A percentile compares a stretch with the other conserved stretches of the same genome.
phyloP scores from a whole-genome alignment of 495 filamentous ascomycete genomes.

The Pseudomonodictys pantanalensis region DNA sequence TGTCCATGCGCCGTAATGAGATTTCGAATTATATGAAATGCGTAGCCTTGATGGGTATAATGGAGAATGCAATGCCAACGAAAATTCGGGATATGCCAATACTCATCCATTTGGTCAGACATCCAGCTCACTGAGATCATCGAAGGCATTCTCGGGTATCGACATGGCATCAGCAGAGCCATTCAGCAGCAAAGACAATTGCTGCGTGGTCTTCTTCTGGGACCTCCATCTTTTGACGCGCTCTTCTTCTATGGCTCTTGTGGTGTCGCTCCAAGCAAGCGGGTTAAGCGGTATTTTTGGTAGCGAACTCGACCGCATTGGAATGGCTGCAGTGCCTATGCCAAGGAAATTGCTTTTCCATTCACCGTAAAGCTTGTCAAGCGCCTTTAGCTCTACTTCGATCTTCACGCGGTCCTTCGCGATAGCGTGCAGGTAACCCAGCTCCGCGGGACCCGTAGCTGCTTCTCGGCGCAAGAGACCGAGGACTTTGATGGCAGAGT shows the following conservation, averaged over 20 bases:
- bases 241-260: neutral
- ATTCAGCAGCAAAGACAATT: slow-evolving; percentile 2
- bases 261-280: slow-evolving; percentile 5
- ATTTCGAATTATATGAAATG: too few relatives aligned
- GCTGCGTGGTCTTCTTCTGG: slow-evolving; percentile 5
- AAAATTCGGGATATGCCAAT: too few relatives aligned
- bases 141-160: slow-evolving; percentile 13
- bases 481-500: neutral
- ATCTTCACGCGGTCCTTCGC: neutral
- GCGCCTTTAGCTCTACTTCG: neutral
- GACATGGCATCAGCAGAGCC: slow-evolving; percentile 2
- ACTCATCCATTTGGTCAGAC: neutral
- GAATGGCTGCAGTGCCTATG: neutral
- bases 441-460: neutral
- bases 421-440: neutral
- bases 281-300: neutral
- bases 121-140: slow-evolving; percentile 3
- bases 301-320: neutral
- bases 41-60: too few relatives aligned
- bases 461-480: slow-evolving; percentile 11
- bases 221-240: slow-evolving; percentile 9
- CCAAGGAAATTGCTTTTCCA: slow-evolving; percentile 3
- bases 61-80: too few relatives aligned
- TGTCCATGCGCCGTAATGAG: too few relatives aligned
- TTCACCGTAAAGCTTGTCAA: neutral